These are phyloP conservation scores for Daldinia eschscholtzii DNA, from an alignment of 2,329 filamentous ascomycete species.

Conservation along the genomic window DNA sequence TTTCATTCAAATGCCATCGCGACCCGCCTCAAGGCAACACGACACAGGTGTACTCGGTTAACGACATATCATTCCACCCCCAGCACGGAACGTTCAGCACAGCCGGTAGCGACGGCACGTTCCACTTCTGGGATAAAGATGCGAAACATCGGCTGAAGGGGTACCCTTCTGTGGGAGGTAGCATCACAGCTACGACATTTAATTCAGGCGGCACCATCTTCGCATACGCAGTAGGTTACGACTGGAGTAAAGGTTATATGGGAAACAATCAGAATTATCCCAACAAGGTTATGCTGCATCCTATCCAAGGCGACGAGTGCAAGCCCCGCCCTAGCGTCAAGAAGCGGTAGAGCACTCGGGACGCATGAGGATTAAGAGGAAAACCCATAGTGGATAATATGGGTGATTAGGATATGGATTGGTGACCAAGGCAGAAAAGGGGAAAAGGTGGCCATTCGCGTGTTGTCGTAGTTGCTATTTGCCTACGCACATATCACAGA, in stretches of 20 bases:
- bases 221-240: slow-evolving; percentile 92
- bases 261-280: slow-evolving; percentile 80
- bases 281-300: slow-evolving; percentile 88
- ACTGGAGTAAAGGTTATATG: slow-evolving; percentile 97
- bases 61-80: slow-evolving; percentile 98
- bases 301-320: slow-evolving; percentile 73
- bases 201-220: slow-evolving; percentile 87
- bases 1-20: slow-evolving; percentile 99
- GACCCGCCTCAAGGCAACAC: slow-evolving; percentile 80
- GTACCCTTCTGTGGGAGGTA: slow-evolving; percentile 85
- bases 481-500: not conserved
- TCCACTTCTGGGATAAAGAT: slow-evolving; percentile 96
- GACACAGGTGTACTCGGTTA: slow-evolving; percentile 93
- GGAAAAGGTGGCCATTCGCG: not conserved
- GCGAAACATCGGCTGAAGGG: slow-evolving; percentile 91
- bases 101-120: slow-evolving; percentile 93
- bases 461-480: not conserved
- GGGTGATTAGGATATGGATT: not conserved
- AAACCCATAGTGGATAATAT: not conserved
- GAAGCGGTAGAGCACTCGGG: slow-evolving; percentile 64
- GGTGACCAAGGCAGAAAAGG: not conserved
- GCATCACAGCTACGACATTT: slow-evolving; percentile 93
- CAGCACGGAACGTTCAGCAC: slow-evolving; percentile 98
- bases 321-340: slow-evolving; percentile 71
- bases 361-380: not conserved